phyloP scores from a whole-genome alignment of 1,284 basidiomycete genomes.

The Stygiomarasmius scandens region DNA sequence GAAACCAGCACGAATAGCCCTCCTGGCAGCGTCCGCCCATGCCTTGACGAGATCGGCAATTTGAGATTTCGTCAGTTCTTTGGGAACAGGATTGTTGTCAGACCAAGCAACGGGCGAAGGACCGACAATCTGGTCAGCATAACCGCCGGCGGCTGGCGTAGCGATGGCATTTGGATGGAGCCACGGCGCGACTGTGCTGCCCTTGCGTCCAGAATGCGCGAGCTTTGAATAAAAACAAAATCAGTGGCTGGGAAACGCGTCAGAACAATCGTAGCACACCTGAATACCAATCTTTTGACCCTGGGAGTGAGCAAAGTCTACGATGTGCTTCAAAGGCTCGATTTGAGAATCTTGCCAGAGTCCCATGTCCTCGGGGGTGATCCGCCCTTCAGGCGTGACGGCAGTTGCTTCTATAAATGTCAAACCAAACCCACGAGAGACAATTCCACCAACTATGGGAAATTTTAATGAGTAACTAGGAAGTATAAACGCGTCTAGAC shows the following conservation, averaged over 20 bases:
- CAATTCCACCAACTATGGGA: constrained; percentile 47
- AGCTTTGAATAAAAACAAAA: constrained; percentile 43
- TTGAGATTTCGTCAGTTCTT: constrained; percentile 38
- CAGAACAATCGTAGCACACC: neutral
- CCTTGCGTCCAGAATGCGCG: constrained; percentile 81
- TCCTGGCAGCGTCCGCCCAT: constrained; percentile 55
- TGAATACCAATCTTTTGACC: constrained; percentile 72
- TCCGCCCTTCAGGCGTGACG: constrained; percentile 62
- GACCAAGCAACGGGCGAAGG: constrained; percentile 7
- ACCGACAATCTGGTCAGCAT: neutral
- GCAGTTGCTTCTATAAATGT: constrained; percentile 64
- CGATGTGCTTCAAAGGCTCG: constrained; percentile 66
- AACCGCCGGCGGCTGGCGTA: constrained; percentile 5
- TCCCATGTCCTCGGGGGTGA: constrained; percentile 56
- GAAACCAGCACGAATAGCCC: constrained; percentile 44
- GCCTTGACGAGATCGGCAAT: constrained; percentile 55
- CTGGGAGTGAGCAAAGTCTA: constrained; percentile 77
- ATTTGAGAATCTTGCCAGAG: constrained; percentile 82
- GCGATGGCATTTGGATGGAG: constrained; percentile 30
- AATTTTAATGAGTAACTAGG: neutral
- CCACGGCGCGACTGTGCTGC: constrained; percentile 64
- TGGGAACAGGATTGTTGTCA: constrained; percentile 1
- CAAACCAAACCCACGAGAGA: constrained; percentile 52
- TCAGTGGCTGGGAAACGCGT: neutral
- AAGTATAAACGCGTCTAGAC: neutral